phyloP scores from a whole-genome alignment of 148 eudicot species.

The Arctostaphylos glauca region DNA sequence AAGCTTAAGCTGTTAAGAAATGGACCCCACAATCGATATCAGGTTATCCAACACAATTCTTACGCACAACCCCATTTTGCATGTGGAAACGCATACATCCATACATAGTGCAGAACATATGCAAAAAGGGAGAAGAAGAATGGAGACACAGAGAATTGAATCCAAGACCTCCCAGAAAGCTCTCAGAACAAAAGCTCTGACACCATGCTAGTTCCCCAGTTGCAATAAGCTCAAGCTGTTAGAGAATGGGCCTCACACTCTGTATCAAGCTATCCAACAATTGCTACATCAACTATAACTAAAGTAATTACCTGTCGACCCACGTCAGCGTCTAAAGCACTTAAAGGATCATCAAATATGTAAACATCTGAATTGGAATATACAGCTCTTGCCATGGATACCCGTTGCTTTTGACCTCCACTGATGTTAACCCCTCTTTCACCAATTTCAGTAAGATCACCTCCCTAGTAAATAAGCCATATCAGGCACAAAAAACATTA shows the following conservation, averaged over 20 bases:
- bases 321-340: conserved; percentile 96
- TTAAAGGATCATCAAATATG: conserved; percentile 93
- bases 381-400: conserved; percentile 95
- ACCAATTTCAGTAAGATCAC: conserved; percentile 98
- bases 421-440: conserved; percentile 98
- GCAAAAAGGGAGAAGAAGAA: neutral
- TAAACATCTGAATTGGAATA: conserved; percentile 88
- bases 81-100: neutral
- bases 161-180: neutral
- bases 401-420: conserved; percentile 98
- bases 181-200: neutral
- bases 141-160: neutral
- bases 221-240: neutral
- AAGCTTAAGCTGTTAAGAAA: neutral
- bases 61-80: neutral
- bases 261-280: neutral
- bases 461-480: conserved; percentile 53
- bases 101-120: neutral
- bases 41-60: neutral
- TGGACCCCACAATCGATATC: neutral
- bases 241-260: neutral
- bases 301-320: conserved; percentile 68
- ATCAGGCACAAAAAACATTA: conserved; percentile 10
- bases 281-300: neutral
- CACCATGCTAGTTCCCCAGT: neutral